phyloP scores from a whole-genome alignment of 202 grass and related monocot species.

The Musa balbisiana region DNA sequence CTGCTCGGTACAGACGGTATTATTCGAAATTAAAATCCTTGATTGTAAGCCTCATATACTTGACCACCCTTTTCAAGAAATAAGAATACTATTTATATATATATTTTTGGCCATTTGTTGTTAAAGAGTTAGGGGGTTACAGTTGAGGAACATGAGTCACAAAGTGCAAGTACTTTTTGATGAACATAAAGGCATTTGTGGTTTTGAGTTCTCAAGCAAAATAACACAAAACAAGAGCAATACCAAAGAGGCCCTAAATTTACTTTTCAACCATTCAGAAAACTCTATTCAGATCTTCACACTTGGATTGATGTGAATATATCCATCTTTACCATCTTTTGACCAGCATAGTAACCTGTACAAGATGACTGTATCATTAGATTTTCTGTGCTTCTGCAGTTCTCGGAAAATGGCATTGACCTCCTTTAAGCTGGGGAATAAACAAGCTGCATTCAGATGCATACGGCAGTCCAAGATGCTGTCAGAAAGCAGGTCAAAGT shows the following conservation, averaged over 20 bases:
- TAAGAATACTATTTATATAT: no score
- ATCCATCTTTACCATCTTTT: not conserved
- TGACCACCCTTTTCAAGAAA: no score
- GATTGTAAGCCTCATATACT: no score
- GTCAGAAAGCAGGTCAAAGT: constrained; percentile 54
- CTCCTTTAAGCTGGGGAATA: constrained; percentile 62
- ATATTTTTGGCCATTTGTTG: no score
- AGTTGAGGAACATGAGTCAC: no score
- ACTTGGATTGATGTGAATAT: not conserved
- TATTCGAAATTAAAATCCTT: no score
- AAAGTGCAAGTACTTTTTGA: no score
- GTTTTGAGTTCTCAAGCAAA: not conserved
- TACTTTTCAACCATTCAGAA: not conserved
- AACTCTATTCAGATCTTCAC: not conserved
- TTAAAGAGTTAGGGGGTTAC: no score
- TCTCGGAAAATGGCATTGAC: constrained; percentile 58
- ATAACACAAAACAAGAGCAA: not conserved
- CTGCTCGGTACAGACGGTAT: no score
- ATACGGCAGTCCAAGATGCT: constrained; percentile 60
- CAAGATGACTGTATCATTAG: not conserved
- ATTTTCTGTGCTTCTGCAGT: constrained; percentile 31
- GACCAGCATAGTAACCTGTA: not conserved
- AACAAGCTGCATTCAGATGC: constrained; percentile 52
- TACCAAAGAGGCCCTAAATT: not conserved
- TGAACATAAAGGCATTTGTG: no score